Evolutionary conservation across 2,329 filamentous ascomycete genomes (phyloP).

Genomic region (Talaromyces sp.): DNA sequence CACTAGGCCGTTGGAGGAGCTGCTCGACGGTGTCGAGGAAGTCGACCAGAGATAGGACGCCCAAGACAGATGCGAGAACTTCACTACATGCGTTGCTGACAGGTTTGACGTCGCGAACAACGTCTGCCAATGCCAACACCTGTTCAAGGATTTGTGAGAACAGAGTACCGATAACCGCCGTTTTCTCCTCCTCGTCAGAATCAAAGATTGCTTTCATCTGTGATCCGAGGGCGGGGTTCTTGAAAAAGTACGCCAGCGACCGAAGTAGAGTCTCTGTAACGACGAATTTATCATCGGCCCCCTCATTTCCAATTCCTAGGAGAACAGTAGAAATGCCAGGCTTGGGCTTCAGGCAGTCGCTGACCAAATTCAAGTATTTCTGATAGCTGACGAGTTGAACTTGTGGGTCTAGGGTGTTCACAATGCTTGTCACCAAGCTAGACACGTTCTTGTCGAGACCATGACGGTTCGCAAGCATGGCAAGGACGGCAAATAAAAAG

Average conservation of each 20-base stretch:
- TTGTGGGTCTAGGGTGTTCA: slow-evolving; percentile 66
- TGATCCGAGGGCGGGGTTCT: slow-evolving; percentile 37
- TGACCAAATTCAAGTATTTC: slow-evolving; percentile 69
- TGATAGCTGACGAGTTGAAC: slow-evolving; percentile 71
- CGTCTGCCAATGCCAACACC: slow-evolving; percentile 61
- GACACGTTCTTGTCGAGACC: slow-evolving; percentile 68
- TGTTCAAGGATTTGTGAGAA: slow-evolving; percentile 66
- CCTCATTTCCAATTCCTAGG: slow-evolving; percentile 54
- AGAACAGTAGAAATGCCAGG: slow-evolving; percentile 68
- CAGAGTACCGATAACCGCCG: slow-evolving; percentile 62
- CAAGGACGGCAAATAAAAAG: slow-evolving; percentile 80
- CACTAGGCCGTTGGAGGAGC: slow-evolving; percentile 70
- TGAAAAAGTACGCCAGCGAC: slow-evolving; percentile 35
- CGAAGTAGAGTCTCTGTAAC: slow-evolving; percentile 40
- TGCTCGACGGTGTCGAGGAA: slow-evolving; percentile 85
- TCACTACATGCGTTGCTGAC: slow-evolving; percentile 52
- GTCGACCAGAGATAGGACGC: slow-evolving; percentile 78
- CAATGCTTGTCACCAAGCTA: slow-evolving; percentile 70
- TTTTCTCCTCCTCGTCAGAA: slow-evolving; percentile 48
- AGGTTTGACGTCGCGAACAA: slow-evolving; percentile 30
- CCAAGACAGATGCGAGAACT: slow-evolving; percentile 73
- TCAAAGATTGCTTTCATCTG: slow-evolving; percentile 35
- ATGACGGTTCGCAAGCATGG: slow-evolving; percentile 88
- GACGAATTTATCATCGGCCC: slow-evolving; percentile 44
- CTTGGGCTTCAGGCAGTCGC: slow-evolving; percentile 71